A percentile compares a stretch with the other conserved stretches of the same genome.
phyloP scores from a whole-genome alignment of 805 yeast genomes.

The Metschnikowia rubicola region DNA sequence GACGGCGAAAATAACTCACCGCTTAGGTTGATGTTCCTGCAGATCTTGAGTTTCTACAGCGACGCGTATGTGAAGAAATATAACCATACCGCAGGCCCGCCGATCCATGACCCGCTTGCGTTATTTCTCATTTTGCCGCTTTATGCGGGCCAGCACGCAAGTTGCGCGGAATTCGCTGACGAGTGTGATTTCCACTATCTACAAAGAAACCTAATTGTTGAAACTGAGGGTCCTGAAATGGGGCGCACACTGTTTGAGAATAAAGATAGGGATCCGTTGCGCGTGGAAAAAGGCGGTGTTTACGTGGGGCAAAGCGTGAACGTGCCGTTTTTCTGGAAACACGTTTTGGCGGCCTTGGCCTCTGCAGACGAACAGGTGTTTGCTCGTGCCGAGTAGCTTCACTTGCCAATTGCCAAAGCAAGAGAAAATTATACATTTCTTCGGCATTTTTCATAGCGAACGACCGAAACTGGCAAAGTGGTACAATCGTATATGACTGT shows the following conservation, averaged over 20 bases:
- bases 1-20: slow-evolving; percentile 3
- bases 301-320: slow-evolving; percentile 12
- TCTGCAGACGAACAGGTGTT: slow-evolving; percentile 14
- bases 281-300: slow-evolving; percentile 15
- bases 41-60: slow-evolving; percentile 12
- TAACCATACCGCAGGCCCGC: slow-evolving; percentile 13
- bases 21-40: slow-evolving; percentile 9
- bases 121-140: slow-evolving; percentile 14
- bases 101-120: slow-evolving; percentile 20
- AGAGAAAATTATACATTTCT: no score
- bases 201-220: slow-evolving; percentile 25
- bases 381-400: not conserved
- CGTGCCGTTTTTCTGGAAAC: slow-evolving; percentile 15
- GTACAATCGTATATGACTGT: no score
- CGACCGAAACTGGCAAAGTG: no score
- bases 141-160: slow-evolving; percentile 11
- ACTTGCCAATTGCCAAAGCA: no score
- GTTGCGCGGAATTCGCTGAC: slow-evolving; percentile 9
- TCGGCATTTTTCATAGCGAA: no score
- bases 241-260: slow-evolving; percentile 26
- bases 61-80: slow-evolving; percentile 11
- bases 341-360: slow-evolving; percentile 10
- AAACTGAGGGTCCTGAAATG: slow-evolving; percentile 25
- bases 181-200: slow-evolving; percentile 25
- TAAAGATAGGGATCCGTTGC: slow-evolving; percentile 14